Evolutionary conservation across 1,284 basidiomycete genomes (phyloP).

Genomic region (Tilletia walkeri): DNA sequence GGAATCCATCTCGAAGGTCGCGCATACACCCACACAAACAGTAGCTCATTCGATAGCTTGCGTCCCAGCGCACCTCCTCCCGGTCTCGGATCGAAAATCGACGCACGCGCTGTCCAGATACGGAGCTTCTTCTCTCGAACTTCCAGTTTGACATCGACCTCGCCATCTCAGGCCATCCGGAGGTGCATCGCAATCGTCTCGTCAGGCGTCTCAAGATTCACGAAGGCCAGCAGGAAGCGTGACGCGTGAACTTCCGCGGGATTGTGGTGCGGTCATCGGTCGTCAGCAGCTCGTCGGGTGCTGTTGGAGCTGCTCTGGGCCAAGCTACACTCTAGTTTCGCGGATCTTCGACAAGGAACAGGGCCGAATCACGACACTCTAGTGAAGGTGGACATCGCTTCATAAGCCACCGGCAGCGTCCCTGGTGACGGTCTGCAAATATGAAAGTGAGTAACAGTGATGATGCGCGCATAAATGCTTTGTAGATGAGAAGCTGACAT

Average conservation of each 20-base stretch:
- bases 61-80: neutral
- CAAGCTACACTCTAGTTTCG: too few relatives aligned
- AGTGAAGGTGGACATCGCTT: too few relatives aligned
- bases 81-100: conserved; percentile 16
- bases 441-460: neutral
- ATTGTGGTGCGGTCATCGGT: too few relatives aligned
- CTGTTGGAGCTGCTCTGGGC: too few relatives aligned
- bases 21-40: neutral
- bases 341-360: too few relatives aligned
- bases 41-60: too few relatives aligned
- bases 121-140: neutral
- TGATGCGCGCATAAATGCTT: neutral
- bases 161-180: neutral
- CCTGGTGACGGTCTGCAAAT: neutral
- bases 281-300: too few relatives aligned
- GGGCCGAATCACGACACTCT: too few relatives aligned
- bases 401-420: neutral
- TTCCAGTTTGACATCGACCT: neutral
- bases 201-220: too few relatives aligned
- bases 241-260: too few relatives aligned
- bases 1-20: conserved; percentile 1
- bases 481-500: neutral
- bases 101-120: neutral
- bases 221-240: too few relatives aligned
- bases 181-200: neutral